These are phyloP conservation scores for Telopea speciosissima DNA, from an alignment of 177 flowering plant genomes.

Conservation along the genomic window DNA sequence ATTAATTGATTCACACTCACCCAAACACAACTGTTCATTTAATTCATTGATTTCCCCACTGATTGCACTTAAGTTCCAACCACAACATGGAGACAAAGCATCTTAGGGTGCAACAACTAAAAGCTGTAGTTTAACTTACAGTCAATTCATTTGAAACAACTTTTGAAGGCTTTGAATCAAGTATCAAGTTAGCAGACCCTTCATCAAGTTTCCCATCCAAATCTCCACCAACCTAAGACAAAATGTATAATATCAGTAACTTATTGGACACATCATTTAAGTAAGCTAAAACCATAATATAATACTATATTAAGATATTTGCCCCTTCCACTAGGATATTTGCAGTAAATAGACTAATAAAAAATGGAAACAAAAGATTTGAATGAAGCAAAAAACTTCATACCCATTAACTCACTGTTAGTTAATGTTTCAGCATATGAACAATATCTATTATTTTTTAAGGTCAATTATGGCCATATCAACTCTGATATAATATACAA, in stretches of 20 bases:
- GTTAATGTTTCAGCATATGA: too few species aligned
- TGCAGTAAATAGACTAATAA: background rate
- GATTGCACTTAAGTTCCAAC: too few species aligned
- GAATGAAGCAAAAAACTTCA: too few species aligned
- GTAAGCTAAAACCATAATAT: background rate
- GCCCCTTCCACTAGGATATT: background rate
- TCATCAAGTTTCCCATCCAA: conserved; percentile 81
- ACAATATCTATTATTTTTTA: too few species aligned
- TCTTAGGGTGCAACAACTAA: background rate
- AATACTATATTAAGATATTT: background rate
- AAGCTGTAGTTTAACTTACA: conserved; percentile 40
- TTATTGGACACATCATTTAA: conserved; percentile 1
- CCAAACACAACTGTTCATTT: background rate
- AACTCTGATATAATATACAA: too few species aligned
- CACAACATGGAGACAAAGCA: background rate
- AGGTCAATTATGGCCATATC: too few species aligned
- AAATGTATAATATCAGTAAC: background rate
- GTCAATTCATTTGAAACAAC: conserved; percentile 82
- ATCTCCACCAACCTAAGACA: conserved; percentile 53
- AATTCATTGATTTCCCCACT: too few species aligned
- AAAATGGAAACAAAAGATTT: background rate
- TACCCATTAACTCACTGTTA: too few species aligned
- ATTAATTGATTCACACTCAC: background rate
- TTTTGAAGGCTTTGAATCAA: conserved; percentile 89
- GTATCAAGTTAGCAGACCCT: conserved; percentile 57